Percentiles rank a stretch among this genome's conserved stretches.
phyloP scores from a whole-genome alignment of 305 asterid genomes.

The Fraxinus greggii region DNA sequence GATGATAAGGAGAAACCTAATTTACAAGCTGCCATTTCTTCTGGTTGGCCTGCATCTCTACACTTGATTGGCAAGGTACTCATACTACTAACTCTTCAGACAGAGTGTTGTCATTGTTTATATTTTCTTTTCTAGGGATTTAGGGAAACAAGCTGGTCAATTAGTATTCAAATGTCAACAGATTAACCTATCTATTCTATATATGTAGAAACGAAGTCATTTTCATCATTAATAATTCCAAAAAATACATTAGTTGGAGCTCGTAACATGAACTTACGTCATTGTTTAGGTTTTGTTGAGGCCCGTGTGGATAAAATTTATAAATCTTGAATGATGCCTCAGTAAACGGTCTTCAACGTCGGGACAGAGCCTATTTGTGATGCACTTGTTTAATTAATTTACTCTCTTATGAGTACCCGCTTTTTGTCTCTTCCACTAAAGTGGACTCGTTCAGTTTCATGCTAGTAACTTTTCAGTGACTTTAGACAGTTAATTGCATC shows the following conservation, averaged over 20 bases:
- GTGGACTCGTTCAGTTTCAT: neutral
- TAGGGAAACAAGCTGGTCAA: neutral
- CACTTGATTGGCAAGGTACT: conserved; percentile 96
- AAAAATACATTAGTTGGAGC: neutral
- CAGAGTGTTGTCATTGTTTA: neutral
- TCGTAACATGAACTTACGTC: neutral
- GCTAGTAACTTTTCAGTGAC: neutral
- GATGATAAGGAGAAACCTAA: conserved; percentile 61
- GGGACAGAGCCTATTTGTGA: conserved; percentile 1
- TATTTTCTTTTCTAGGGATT: conserved; percentile 3
- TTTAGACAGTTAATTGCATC: neutral
- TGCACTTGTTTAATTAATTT: neutral
- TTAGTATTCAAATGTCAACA: neutral
- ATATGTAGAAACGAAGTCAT: neutral
- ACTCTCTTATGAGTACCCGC: conserved; percentile 1
- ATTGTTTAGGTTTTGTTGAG: neutral
- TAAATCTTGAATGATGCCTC: neutral
- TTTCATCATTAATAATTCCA: neutral
- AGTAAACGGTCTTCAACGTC: conserved; percentile 18
- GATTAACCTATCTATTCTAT: neutral
- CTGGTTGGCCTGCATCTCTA: conserved; percentile 97
- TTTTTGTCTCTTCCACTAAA: neutral
- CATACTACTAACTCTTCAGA: neutral
- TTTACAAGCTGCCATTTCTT: conserved; percentile 63
- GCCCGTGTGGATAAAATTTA: neutral